Conservation (phyloP, 441 rosid genomes). For the Geranium incanum region DNA sequence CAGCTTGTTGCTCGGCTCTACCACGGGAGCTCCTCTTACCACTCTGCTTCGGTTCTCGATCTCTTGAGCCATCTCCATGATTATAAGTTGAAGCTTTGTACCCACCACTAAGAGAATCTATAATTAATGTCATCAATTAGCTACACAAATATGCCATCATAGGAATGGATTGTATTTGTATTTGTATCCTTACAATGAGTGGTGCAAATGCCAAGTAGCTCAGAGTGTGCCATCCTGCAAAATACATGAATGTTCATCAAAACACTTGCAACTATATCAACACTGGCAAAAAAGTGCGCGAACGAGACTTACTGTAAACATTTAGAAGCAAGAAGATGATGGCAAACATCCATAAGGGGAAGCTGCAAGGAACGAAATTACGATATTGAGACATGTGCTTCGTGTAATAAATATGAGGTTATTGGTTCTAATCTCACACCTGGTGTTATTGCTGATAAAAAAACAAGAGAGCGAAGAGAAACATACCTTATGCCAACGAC, state of each 20-base stretch:
- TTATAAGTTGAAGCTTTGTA: slow-evolving; percentile 45
- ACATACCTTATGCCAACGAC: slow-evolving; percentile 55
- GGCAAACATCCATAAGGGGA: slow-evolving; percentile 46
- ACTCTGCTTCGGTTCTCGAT: slow-evolving; percentile 34
- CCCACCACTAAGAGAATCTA: slow-evolving; percentile 38
- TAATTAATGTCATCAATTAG: no score
- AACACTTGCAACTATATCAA: not conserved
- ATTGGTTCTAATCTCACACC: no score
- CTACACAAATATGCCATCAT: no score
- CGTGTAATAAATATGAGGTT: no score
- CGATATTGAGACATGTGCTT: not conserved
- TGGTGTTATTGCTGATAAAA: no score
- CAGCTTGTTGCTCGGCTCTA: slow-evolving; percentile 44
- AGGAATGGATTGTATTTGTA: not conserved
- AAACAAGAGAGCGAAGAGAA: not conserved
- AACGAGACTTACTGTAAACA: slow-evolving; percentile 34
- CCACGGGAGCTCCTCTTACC: slow-evolving; percentile 46
- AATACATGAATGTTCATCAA: not conserved
- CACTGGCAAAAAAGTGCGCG: not conserved
- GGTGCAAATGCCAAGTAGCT: slow-evolving; percentile 40
- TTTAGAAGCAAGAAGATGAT: slow-evolving; percentile 42
- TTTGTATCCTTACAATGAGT: slow-evolving; percentile 28
- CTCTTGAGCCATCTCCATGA: slow-evolving; percentile 54
- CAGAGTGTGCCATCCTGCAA: slow-evolving; percentile 46
- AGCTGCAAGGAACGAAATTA: slow-evolving; percentile 24